Conservation (phyloP, 2,329 filamentous ascomycete species). For the Orbilia quercus region DNA sequence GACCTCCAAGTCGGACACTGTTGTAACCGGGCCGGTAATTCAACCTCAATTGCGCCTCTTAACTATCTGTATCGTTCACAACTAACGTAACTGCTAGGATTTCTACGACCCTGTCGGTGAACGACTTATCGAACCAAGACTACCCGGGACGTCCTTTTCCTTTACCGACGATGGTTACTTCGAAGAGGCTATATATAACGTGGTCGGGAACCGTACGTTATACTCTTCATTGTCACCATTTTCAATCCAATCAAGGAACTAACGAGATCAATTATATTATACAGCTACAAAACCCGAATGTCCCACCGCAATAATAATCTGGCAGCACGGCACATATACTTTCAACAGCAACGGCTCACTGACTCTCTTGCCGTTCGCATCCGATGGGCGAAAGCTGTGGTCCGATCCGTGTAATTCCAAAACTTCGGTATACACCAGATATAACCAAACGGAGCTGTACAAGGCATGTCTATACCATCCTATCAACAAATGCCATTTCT, state of each 20-base stretch:
- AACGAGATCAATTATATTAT: constrained; percentile 5
- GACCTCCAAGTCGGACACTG: constrained; percentile 76
- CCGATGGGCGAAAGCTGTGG: constrained; percentile 75
- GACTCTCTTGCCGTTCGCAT: constrained; percentile 70
- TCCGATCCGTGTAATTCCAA: constrained; percentile 73
- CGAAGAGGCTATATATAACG: constrained; percentile 77
- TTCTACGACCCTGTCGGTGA: constrained; percentile 77
- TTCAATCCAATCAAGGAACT: neutral
- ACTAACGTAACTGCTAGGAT: constrained; percentile 65
- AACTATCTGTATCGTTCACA: too few relatives aligned
- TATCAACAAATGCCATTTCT: neutral
- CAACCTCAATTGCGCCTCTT: constrained; percentile 37
- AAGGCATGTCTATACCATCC: constrained; percentile 65
- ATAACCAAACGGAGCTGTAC: constrained; percentile 74
- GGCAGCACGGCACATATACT: constrained; percentile 75
- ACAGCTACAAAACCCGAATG: constrained; percentile 72
- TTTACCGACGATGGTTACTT: constrained; percentile 76
- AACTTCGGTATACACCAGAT: constrained; percentile 72
- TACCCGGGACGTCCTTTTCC: constrained; percentile 78
- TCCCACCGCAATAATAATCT: constrained; percentile 75
- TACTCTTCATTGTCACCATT: neutral
- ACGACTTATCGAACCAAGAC: constrained; percentile 72
- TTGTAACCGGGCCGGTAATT: constrained; percentile 75
- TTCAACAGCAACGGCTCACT: constrained; percentile 71
- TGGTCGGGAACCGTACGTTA: constrained; percentile 74